Evolutionary conservation across 495 filamentous ascomycete species (phyloP), one percentile per base, ranked within the genome.

Genomic region (Aspergillus sparsus): DNA sequence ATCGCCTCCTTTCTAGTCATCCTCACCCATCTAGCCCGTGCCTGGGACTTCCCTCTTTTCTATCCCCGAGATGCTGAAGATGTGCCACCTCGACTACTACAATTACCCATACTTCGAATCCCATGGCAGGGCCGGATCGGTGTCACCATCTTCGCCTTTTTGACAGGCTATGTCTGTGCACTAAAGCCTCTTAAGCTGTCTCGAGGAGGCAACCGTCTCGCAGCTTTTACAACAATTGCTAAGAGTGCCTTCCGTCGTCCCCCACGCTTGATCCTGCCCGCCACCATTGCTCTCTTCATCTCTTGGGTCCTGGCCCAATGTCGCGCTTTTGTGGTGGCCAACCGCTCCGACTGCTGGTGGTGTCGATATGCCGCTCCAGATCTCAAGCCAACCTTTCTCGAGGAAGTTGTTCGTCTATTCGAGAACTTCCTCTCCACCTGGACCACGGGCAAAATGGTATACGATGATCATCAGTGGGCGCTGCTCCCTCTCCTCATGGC

Each of bases 401-500:
- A 68, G 37, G 77, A 75, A 49, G 54, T 74, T 12, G 47, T 69
- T 35, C 76, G 75, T n/a, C 66, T 87, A 49, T 74, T 82, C 50
- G 64, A 74, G 53, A 82, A 79, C 60, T 75, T 84, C 53, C 69
- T 83, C 13, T 74, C 71, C 18, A 83, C 80, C 1, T 89, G 86
- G 86, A 82, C 82, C 9, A 77, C 70, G n/a, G 79, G 78, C 5
- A 79, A 73, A 57, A 86, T 85, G 68, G 70, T 74, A 15, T 89
- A 87, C 62, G 86, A 88, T 62, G 81, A 80, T 32, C 84, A 87
- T 49, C 85, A 87, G 64, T 89, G 86, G 86, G 85, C 86, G 5
- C 62, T 89, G 37, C 68, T 85, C n/a, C 85, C 83, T 2, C 65
- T 89, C 46, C 69, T 89, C 34, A 79, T 81, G 63, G 83, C 83